These are phyloP conservation scores for Penicillium taxi DNA, from an alignment of 495 filamentous ascomycete species.

Conservation along the genomic window DNA sequence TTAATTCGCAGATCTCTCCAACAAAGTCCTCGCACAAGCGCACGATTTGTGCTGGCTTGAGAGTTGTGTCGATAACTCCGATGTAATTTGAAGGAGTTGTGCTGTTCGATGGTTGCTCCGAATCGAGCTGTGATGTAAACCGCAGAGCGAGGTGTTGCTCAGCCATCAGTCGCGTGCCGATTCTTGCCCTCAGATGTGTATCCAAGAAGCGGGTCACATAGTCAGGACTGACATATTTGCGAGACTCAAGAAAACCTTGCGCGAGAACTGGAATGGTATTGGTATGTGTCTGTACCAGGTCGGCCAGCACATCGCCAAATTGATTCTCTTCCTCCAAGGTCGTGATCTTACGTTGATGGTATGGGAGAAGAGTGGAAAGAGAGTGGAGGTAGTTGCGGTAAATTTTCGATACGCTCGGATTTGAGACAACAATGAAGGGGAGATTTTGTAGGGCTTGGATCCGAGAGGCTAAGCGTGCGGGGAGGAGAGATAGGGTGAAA, in stretches of 20 bases:
- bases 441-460: slow-evolving; percentile 88
- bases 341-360: slow-evolving; percentile 65
- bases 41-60: slow-evolving; percentile 73
- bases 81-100: slow-evolving; percentile 64
- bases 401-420: slow-evolving; percentile 83
- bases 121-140: slow-evolving; percentile 54
- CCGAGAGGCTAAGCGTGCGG: slow-evolving; percentile 87
- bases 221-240: slow-evolving; percentile 68
- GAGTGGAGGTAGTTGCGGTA: slow-evolving; percentile 94
- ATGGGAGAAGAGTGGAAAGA: slow-evolving; percentile 78
- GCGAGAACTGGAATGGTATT: slow-evolving; percentile 93
- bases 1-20: slow-evolving; percentile 90
- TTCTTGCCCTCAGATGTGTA: slow-evolving; percentile 85
- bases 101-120: slow-evolving; percentile 22
- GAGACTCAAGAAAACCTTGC: slow-evolving; percentile 82
- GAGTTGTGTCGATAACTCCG: slow-evolving; percentile 90
- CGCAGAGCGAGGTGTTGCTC: slow-evolving; percentile 96
- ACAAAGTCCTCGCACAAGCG: slow-evolving; percentile 81
- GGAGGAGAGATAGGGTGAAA: slow-evolving; percentile 87
- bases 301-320: slow-evolving; percentile 86
- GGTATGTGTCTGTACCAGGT: slow-evolving; percentile 84
- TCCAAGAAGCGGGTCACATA: slow-evolving; percentile 90
- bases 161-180: slow-evolving; percentile 87
- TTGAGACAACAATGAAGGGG: slow-evolving; percentile 94
- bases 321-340: slow-evolving; percentile 80